Base-by-base conservation (phyloP, 306 rosid genomes). In the Myrica gale region DNA sequence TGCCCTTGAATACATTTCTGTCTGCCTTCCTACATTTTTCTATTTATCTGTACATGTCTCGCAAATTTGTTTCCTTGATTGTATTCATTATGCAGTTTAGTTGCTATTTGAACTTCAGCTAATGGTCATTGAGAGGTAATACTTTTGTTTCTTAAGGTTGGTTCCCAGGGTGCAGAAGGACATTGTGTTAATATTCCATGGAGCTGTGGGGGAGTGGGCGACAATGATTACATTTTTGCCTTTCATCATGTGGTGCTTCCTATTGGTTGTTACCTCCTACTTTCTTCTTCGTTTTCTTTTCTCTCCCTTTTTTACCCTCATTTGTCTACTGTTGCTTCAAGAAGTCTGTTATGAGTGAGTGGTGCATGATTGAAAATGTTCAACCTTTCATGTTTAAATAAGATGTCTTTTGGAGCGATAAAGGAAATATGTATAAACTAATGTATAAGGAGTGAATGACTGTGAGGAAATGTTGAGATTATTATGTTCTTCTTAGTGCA, bases 141-240 rank as follows among this genome's bases (percentile, higher is more conserved):
- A 61, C 68, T 42, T 79, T 83, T 47, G 66, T 79, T 67, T 48
- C 69, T 80, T 73, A 88, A 95, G 99, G 91, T 95, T 78, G 99
- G 99, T 78, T 79, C 88, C 17, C 88, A 82, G 93, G 97, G 97
- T 39, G 99, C 97, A 75, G 97, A 95, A 89, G 99, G 99, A 72
- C 87, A 80, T 80, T 95, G 97, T 84, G 97, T 95, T 71, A 95
- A 95, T 85, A 88, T 95, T 80, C 99, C 99, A 26, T 92, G 99
- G 97, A 92, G 92, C 65, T 82, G 86, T 71, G 88, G 90, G 48
- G 97, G 97, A 82, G 93, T 95, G 70, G 97, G 97, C 41, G 97
- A 95, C 76, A 95, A 88, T 68, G 99, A 95, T 78, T 95, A 95
- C 81, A 68, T 81, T 79, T 95, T 92, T 81, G 96, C 99, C 76